Evolutionary conservation across 202 grass and related monocot genomes (phyloP).

Genomic region (Musa balbisiana): DNA sequence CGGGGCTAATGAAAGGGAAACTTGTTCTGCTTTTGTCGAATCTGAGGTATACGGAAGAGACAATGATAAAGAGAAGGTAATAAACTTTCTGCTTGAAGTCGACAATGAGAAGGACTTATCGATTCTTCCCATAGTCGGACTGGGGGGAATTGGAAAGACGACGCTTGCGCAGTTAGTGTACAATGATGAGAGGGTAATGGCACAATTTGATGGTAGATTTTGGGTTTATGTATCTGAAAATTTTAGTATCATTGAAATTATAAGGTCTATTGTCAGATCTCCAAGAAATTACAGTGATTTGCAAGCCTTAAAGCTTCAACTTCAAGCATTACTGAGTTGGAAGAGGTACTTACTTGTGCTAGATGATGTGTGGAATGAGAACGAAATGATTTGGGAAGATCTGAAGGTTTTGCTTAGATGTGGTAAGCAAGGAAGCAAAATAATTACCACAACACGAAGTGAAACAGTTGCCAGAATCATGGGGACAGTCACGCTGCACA

Average conservation of each 20-base stretch:
- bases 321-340: not conserved
- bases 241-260: not conserved
- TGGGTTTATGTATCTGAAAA: conserved; percentile 28
- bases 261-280: conserved; percentile 15
- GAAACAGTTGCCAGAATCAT: conserved; percentile 4
- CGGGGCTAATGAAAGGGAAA: not conserved
- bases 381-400: not conserved
- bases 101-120: not conserved
- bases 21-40: not conserved
- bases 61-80: not conserved
- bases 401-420: not conserved
- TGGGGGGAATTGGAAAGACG: conserved; percentile 29
- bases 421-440: not conserved
- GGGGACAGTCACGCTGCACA: not conserved
- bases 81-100: not conserved
- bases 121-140: conserved; percentile 19
- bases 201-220: conserved; percentile 4
- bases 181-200: conserved; percentile 6
- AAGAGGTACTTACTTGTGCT: conserved; percentile 26
- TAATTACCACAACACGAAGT: conserved; percentile 9
- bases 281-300: not conserved
- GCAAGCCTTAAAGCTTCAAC: not conserved
- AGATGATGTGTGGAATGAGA: conserved; percentile 31
- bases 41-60: conserved; percentile 19
- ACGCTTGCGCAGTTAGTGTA: conserved; percentile 21